phyloP scores from a whole-genome alignment of 2,329 filamentous ascomycete genomes.

The Remersonia thermophila region DNA sequence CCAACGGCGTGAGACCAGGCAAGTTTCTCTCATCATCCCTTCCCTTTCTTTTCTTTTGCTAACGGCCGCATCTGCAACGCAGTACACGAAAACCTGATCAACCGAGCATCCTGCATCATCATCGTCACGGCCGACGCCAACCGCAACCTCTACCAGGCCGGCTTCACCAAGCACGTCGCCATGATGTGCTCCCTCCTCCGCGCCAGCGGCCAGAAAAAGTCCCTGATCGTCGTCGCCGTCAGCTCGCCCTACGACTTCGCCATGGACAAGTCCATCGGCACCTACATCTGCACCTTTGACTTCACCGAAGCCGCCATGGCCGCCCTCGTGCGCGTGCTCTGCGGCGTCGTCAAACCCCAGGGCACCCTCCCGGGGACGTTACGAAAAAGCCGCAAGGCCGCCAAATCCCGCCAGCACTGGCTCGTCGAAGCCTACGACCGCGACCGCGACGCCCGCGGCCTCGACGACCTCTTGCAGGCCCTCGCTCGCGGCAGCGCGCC shows the following conservation, averaged over 20 bases:
- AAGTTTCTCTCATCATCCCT: slow-evolving; percentile 9
- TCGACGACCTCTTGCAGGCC: slow-evolving; percentile 63
- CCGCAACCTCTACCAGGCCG: slow-evolving; percentile 82
- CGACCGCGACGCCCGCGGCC: slow-evolving; percentile 58
- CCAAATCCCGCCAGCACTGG: slow-evolving; percentile 90
- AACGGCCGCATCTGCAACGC: too few relatives aligned
- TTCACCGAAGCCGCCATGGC: slow-evolving; percentile 88
- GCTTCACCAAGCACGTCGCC: slow-evolving; percentile 89
- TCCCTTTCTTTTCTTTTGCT: not conserved
- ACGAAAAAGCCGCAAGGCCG: slow-evolving; percentile 73
- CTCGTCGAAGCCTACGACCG: slow-evolving; percentile 81
- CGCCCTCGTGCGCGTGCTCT: slow-evolving; percentile 70
- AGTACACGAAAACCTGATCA: slow-evolving; percentile 86
- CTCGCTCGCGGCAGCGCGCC: slow-evolving; percentile 56
- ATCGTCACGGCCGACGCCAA: slow-evolving; percentile 91
- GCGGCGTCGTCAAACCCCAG: slow-evolving; percentile 55
- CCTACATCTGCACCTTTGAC: slow-evolving; percentile 91
- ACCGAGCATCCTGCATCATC: slow-evolving; percentile 75
- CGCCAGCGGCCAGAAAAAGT: slow-evolving; percentile 70
- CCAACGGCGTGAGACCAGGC: slow-evolving; percentile 75
- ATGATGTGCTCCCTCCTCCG: slow-evolving; percentile 86
- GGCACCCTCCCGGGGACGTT: slow-evolving; percentile 60
- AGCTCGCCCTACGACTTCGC: slow-evolving; percentile 96
- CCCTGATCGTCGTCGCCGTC: slow-evolving; percentile 79
- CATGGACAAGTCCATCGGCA: slow-evolving; percentile 79